phyloP scores from a whole-genome alignment of 768 basidiomycete species.

The Termitomyces sp. region DNA sequence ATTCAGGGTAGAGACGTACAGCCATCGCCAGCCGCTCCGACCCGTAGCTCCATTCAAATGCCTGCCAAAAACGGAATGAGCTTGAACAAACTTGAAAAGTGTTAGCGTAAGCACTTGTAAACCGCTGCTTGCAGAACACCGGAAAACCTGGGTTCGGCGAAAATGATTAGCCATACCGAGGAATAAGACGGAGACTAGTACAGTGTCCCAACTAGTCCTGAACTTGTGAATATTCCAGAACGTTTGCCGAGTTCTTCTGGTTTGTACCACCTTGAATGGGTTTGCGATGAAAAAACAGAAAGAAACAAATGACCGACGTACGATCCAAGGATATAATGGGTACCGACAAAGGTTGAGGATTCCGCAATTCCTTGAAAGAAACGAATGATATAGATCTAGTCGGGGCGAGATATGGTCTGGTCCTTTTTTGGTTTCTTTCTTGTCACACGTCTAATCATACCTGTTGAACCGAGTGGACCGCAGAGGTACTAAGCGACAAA shows the following conservation, averaged over 20 bases:
- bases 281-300: not conserved
- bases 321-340: conserved; percentile 71
- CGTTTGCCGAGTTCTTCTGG: conserved; percentile 66
- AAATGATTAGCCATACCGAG: not conserved
- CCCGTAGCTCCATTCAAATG: conserved; percentile 47
- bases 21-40: conserved; percentile 66
- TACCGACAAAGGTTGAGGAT: conserved; percentile 73
- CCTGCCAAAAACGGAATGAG: conserved; percentile 23
- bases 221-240: conserved; percentile 66
- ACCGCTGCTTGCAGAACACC: conserved; percentile 62
- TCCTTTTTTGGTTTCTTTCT: not conserved
- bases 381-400: conserved; percentile 62
- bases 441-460: conserved; percentile 32
- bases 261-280: conserved; percentile 56
- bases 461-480: conserved; percentile 51
- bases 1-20: conserved; percentile 31
- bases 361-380: conserved; percentile 73
- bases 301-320: conserved; percentile 26
- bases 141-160: conserved; percentile 42
- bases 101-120: conserved; percentile 40
- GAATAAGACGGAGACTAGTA: conserved; percentile 22
- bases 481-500: conserved; percentile 40
- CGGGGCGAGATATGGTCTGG: not conserved
- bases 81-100: not conserved
- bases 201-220: conserved; percentile 58